Conservation (phyloP, 495 filamentous ascomycete genomes). For the Talaromyces ruber region DNA sequence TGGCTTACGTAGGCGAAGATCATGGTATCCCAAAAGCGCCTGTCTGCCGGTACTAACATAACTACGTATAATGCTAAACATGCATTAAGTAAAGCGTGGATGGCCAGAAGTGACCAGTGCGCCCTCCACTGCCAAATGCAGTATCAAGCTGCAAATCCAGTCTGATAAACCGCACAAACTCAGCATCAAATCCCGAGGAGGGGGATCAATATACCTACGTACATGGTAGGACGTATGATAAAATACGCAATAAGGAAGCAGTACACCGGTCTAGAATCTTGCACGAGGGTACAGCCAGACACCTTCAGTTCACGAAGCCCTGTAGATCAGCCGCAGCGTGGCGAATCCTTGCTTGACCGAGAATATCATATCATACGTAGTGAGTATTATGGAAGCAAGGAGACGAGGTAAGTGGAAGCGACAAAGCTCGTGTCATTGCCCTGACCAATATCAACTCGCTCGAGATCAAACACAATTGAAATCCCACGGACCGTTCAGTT, state of each 20-base stretch:
- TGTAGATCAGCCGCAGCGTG: constrained; percentile 5
- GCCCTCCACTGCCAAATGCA: neutral
- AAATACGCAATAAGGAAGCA: neutral
- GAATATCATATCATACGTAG: neutral
- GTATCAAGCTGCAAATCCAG: neutral
- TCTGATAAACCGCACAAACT: neutral
- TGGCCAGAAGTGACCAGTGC: neutral
- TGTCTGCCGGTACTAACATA: no score
- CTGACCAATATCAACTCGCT: neutral
- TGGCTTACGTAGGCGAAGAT: neutral
- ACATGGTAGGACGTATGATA: neutral
- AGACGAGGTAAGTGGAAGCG: neutral
- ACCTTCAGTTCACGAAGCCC: neutral
- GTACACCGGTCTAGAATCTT: neutral
- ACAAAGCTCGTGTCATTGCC: neutral
- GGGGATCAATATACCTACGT: neutral
- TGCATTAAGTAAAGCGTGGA: neutral
- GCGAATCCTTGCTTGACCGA: neutral
- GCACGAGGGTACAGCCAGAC: neutral
- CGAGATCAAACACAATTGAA: neutral
- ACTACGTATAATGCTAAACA: neutral
- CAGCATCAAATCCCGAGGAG: neutral
- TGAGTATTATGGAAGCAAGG: neutral
- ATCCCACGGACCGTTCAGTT: neutral
- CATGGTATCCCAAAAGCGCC: no score